These are phyloP conservation scores for Choanephora cucurbitarum DNA, from an alignment of 371 early-diverging fungal species.

Conservation along the genomic window DNA sequence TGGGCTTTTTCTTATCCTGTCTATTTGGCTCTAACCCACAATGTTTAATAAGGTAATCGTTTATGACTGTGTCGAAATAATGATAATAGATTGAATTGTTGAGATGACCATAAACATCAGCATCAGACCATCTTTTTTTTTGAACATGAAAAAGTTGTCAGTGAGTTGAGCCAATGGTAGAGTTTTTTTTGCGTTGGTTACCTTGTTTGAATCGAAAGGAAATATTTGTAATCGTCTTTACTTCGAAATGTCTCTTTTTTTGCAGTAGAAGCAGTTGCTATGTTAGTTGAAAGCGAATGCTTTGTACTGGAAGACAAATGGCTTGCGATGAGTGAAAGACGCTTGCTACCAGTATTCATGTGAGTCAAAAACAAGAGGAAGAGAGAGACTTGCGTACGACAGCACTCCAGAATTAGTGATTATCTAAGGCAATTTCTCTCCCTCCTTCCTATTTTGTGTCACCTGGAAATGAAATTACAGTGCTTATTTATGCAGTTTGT, in stretches of 20 bases:
- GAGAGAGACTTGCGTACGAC: background rate
- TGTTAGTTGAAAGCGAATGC: conserved; percentile 4
- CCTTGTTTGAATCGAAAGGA: conserved; percentile 49
- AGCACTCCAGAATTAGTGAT: no score
- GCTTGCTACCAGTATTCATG: conserved; percentile 13
- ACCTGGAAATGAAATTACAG: no score
- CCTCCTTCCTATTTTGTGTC: no score
- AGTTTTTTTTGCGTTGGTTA: conserved; percentile 9
- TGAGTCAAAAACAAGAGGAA: background rate
- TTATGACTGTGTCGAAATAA: conserved; percentile 64
- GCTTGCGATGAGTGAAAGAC: conserved; percentile 17
- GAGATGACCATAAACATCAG: conserved; percentile 65
- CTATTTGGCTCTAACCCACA: conserved; percentile 47
- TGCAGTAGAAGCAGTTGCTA: background rate
- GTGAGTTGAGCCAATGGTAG: background rate
- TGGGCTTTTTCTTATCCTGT: conserved; percentile 36
- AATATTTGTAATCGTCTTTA: conserved; percentile 40
- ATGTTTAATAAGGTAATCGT: conserved; percentile 55
- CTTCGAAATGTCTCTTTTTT: conserved; percentile 27
- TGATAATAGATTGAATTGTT: conserved; percentile 65
- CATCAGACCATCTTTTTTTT: conserved; percentile 31
- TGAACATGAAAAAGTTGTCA: background rate
- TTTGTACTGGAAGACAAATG: conserved; percentile 11
- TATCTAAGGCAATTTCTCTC: no score
- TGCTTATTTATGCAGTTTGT: no score